Conservation (phyloP, 495 filamentous ascomycete genomes). For the Neurospora africana region DNA sequence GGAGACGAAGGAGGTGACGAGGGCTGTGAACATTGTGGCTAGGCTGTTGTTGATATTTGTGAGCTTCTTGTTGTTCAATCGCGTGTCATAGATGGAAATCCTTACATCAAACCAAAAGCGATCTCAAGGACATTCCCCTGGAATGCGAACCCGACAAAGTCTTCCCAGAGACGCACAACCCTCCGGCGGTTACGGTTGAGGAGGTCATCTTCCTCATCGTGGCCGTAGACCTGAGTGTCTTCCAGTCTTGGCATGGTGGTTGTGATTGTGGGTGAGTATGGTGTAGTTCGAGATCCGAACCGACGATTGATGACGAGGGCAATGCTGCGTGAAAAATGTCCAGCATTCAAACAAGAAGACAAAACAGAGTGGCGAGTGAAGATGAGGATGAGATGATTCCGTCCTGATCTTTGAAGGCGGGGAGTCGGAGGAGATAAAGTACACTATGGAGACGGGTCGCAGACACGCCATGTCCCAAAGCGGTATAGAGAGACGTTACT, state of each 20-base stretch:
- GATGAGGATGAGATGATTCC: background rate
- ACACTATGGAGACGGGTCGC: background rate
- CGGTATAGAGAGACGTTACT: background rate
- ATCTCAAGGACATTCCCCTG: conserved; percentile 69
- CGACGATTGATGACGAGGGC: background rate
- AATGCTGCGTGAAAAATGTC: background rate
- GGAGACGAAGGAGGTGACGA: conserved; percentile 62
- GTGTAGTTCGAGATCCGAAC: background rate
- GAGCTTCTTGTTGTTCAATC: background rate
- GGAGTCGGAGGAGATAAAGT: background rate
- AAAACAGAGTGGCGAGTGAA: background rate
- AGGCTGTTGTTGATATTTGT: conserved; percentile 26
- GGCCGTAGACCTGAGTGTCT: conserved; percentile 11
- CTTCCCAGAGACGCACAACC: conserved; percentile 39
- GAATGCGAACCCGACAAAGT: conserved; percentile 61
- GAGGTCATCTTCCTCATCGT: conserved; percentile 23
- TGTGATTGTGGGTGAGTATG: background rate
- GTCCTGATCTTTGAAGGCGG: background rate
- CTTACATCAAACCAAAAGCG: conserved; percentile 63
- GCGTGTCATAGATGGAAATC: background rate
- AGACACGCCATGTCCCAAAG: background rate
- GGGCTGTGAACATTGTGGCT: conserved; percentile 59
- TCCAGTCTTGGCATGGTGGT: background rate
- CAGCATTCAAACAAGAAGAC: background rate
- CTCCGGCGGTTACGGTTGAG: conserved; percentile 24